Percentiles rank a stretch among this genome's conserved stretches.
Evolutionary conservation across 2,329 filamentous ascomycete genomes (phyloP).

Genomic region (Fusarium napiforme): DNA sequence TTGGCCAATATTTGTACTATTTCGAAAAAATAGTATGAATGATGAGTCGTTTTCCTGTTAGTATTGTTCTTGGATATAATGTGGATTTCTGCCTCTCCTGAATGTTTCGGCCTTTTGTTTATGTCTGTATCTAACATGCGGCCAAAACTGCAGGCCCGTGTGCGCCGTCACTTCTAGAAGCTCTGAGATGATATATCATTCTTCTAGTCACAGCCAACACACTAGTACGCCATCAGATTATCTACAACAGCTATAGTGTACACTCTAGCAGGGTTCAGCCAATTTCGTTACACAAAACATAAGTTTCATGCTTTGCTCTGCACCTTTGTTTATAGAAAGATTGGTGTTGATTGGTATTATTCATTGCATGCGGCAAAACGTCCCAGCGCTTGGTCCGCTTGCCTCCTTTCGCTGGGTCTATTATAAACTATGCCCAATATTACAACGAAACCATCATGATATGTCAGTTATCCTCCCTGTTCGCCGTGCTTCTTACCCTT

Average conservation of each 20-base stretch:
- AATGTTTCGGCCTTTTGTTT: constrained; percentile 17
- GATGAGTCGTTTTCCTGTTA: background rate
- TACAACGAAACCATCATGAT: constrained; percentile 22
- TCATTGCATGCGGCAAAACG: constrained; percentile 45
- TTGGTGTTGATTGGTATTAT: constrained; percentile 37
- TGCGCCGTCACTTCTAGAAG: background rate
- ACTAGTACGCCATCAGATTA: background rate
- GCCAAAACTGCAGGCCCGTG: background rate
- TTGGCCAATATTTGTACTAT: constrained; percentile 14
- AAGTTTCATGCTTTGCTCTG: constrained; percentile 10
- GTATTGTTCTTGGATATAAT: constrained; percentile 9
- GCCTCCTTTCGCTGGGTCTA: constrained; percentile 34
- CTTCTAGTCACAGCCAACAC: background rate
- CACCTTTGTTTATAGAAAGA: background rate
- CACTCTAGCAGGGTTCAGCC: background rate
- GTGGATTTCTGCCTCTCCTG: background rate
- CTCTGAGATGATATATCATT: constrained; percentile 20
- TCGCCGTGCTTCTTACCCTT: constrained; percentile 19
- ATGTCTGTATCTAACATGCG: background rate
- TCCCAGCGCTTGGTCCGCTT: constrained; percentile 56
- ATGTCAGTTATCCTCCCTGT: constrained; percentile 18
- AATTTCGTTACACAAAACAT: background rate
- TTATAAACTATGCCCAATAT: constrained; percentile 12
- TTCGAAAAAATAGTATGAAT: background rate
- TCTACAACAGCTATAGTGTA: background rate